Evolutionary conservation across 2,329 filamentous ascomycete species (phyloP).

Genomic region (Teratosphaeria nubilosa): DNA sequence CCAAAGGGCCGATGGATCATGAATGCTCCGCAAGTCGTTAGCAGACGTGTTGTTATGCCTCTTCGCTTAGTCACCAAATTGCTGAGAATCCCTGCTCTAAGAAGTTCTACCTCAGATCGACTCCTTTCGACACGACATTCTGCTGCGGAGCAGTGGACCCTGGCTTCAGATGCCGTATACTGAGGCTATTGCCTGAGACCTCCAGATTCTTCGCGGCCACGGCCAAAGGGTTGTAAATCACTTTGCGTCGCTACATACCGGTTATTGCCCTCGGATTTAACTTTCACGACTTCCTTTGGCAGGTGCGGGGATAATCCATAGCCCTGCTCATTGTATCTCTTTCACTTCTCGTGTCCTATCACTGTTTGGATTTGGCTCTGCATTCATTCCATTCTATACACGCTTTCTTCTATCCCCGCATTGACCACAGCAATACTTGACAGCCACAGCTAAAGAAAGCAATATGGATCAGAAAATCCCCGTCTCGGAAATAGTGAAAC

Average conservation of each 20-base stretch:
- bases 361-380: not conserved
- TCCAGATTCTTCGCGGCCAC: too few species aligned
- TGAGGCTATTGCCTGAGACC: too few species aligned
- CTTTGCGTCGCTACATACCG: not conserved
- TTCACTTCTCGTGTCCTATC: not conserved
- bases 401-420: not conserved
- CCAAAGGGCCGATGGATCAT: not conserved
- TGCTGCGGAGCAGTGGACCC: too few species aligned
- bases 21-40: not conserved
- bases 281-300: not conserved
- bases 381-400: not conserved
- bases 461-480: conserved; percentile 10
- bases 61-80: not conserved
- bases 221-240: too few species aligned
- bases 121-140: too few species aligned
- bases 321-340: not conserved
- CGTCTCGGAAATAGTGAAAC: conserved; percentile 24
- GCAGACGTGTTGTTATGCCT: not conserved
- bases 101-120: not conserved
- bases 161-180: too few species aligned
- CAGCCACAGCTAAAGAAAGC: not conserved
- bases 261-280: not conserved
- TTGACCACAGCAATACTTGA: not conserved
- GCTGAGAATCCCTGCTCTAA: too few species aligned
- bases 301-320: not conserved